Base-by-base conservation (phyloP, 73 alveolate species). In the Paramecium sonneborni region DNA sequence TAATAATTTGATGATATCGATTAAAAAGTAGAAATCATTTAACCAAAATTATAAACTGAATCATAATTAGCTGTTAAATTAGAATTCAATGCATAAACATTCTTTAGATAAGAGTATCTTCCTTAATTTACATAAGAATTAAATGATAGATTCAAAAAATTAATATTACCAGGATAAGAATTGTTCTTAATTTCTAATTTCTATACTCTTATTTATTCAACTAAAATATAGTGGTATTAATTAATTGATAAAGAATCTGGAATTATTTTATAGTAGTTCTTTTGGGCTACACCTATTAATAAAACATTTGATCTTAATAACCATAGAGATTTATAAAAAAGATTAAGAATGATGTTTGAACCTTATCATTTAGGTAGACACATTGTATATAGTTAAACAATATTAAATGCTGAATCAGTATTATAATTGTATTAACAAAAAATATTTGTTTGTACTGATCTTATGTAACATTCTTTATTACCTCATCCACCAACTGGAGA, bases 261-360 rank as follows among this genome's bases (percentile, higher is more conserved):
- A 35, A 30, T 74, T 3, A 74, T 74, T 35, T 21, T 74, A 35
- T 30, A 74, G 5, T 37, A 74, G n/a, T 74, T 74, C 28, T 74
- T 74, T 74, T 74, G 87, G 87, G 46, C 39, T 8, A 35, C 32
- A 12, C 87, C 87, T 15, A 21, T 30, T 4, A 74, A 34, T 35
- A 67, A 67, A 9, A 11, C 38, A 12, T 24, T 32, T 5, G 39
- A 28, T 32, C 35, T 35, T 5, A 30, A 28, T 15, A 30, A 28
- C 34, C 87, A 74, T 74, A 32, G 58, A 74, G 87, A 74, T 74
- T n/a, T 74, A 34, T n/a, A 74, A 74, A 74, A 74, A 34, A 5
- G 87, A 35, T 18, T 74, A 0, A 74, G 87, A 10, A 32, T 30
- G 46, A 74, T 74, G 87, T 74, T 74, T 74, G 87, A 74, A 21